Evolutionary conservation across 192 early-diverging fungal species (phyloP), one percentile per base, ranked within the genome.

Genomic region (Backusella psychrophila): DNA sequence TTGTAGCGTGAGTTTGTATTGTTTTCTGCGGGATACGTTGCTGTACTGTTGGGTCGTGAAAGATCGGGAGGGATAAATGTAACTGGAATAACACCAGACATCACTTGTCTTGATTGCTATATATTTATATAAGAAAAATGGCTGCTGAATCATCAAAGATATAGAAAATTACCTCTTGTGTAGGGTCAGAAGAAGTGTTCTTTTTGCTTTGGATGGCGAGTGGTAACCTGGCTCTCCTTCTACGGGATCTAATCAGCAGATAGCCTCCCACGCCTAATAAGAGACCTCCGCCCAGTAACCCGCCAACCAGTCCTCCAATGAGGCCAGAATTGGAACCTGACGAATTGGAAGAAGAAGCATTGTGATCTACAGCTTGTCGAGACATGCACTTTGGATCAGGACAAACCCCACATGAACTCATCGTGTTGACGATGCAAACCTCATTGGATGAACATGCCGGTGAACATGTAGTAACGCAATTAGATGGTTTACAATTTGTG

Each of bases 61-160:
- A 23, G 6, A 71, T 72, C 52, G n/a, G 76, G 80, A 9, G 78
- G 82, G 42, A 83, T 83, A 56, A 74, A 83, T 1, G 82, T 75
- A 2, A 83, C 72, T 33, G 82, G 82, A 53, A 83, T 79, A 44
- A 83, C 82, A 17, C 77, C 82, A n/a, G 82, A 83, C 35, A 59
- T 76, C 39, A 63, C 21, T 38, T 74, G 71, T 42, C 36, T 44
- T 35, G 26, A 38, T 35, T 76, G 53, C 38, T 44, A 63, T 29
- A 4, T 9, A 53, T 2, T 3, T 33, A 33, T 29, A n/a, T 59
- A 29, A 29, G 0, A 26, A 23, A 59, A 53, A 59, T 19, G 1
- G 12, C 23, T 26, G 53, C n/a, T 59, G 53, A 26, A 11, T 59
- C 26, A 59, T 23, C n/a, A 7, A 59, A 26, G 29, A 36, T 17